Percentiles rank a stretch among this genome's conserved stretches.
Conservation (phyloP, 495 filamentous ascomycete species). For the Echria macrotheca region DNA sequence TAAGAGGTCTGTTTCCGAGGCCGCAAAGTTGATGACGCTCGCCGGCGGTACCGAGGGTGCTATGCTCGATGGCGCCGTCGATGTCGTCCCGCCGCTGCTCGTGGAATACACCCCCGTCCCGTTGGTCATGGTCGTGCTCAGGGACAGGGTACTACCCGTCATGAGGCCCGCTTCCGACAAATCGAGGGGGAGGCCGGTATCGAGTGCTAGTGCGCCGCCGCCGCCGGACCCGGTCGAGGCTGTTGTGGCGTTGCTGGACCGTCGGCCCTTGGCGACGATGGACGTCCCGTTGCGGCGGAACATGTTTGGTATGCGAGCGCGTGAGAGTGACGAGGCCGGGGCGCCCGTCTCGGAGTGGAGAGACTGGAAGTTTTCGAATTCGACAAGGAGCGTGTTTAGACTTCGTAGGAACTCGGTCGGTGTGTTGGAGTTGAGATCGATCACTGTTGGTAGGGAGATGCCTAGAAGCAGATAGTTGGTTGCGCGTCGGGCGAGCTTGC, state of each 20-base stretch:
- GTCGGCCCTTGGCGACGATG: constrained; percentile 56
- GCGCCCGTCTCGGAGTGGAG: constrained; percentile 72
- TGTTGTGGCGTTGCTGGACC: constrained; percentile 53
- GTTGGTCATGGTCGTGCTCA: neutral
- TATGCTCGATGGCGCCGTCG: too few species aligned
- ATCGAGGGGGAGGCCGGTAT: neutral
- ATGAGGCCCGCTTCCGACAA: neutral
- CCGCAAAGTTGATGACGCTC: constrained; percentile 41
- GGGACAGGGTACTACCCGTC: neutral
- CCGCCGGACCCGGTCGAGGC: constrained; percentile 43
- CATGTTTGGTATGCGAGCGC: constrained; percentile 80
- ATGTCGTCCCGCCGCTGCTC: too few species aligned
- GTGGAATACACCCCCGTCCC: too few species aligned
- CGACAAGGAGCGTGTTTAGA: constrained; percentile 76
- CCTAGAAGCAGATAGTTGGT: constrained; percentile 92
- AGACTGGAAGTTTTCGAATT: constrained; percentile 90
- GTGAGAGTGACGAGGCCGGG: constrained; percentile 62
- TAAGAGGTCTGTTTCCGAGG: constrained; percentile 43
- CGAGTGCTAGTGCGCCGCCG: neutral
- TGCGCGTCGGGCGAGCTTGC: constrained; percentile 76
- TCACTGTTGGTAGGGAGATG: constrained; percentile 79
- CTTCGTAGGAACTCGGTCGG: constrained; percentile 80
- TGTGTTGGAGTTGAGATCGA: constrained; percentile 74
- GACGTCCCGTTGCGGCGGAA: constrained; percentile 58
- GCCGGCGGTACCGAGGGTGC: constrained; percentile 14